Percentiles rank a stretch among this genome's conserved stretches.
Evolutionary conservation across 163 green algal species (phyloP).

Genomic region (Prototheca cutis): DNA sequence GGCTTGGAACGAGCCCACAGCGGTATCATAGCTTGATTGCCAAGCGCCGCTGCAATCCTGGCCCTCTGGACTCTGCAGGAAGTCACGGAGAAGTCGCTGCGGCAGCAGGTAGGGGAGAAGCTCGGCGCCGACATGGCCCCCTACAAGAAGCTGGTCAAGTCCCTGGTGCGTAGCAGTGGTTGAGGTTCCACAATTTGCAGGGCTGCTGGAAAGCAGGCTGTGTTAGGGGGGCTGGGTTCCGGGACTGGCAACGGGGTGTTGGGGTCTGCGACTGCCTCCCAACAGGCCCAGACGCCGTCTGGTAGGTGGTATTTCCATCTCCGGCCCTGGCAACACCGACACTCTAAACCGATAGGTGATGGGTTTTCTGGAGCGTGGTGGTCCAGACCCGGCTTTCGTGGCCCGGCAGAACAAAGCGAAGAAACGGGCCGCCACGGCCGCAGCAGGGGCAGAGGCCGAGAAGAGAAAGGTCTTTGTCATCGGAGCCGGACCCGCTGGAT

Average conservation of each 20-base stretch:
- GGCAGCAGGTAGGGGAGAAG: conserved; percentile 33
- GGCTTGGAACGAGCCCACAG: too few species aligned
- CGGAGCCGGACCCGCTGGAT: conserved; percentile 58
- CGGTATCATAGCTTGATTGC: too few species aligned
- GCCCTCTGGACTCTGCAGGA: too few species aligned
- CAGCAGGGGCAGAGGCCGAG: conserved; percentile 2
- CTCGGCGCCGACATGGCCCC: conserved; percentile 33
- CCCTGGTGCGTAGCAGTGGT: conserved; percentile 24
- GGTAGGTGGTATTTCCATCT: too few species aligned
- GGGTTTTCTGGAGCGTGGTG: conserved; percentile 23
- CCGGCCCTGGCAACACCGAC: too few species aligned
- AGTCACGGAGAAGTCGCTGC: conserved; percentile 48
- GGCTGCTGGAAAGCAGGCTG: too few species aligned
- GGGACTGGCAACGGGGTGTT: too few species aligned
- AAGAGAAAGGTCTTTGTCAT: conserved; percentile 46
- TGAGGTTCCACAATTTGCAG: too few species aligned
- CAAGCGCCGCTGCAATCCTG: too few species aligned
- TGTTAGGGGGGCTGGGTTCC: too few species aligned
- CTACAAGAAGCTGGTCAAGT: conserved; percentile 30
- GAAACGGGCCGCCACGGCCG: not conserved
- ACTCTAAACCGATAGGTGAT: conserved; percentile 27
- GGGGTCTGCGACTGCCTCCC: too few species aligned
- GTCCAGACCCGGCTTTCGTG: conserved; percentile 6
- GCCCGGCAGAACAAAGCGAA: not conserved
- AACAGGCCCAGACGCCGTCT: not conserved